Evolutionary conservation across 2,329 filamentous ascomycete genomes (phyloP).

Genomic region (Calonectria ilicicola): DNA sequence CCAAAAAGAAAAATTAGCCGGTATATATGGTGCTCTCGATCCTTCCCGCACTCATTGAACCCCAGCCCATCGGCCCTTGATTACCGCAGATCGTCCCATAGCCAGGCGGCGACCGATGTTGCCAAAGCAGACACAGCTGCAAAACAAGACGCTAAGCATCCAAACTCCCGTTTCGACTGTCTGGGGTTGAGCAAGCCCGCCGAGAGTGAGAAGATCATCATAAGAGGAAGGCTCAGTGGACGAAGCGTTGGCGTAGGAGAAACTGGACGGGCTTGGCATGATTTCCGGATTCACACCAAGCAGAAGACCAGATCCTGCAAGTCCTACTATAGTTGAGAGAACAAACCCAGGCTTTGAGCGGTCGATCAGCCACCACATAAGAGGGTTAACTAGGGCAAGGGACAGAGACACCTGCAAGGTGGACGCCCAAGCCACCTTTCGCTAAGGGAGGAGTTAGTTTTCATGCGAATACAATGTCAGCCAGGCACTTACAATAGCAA

Average conservation of each 20-base stretch:
- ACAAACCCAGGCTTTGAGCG: constrained; percentile 87
- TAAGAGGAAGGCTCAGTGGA: constrained; percentile 24
- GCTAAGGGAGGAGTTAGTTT: constrained; percentile 61
- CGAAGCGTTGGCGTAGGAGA: constrained; percentile 38
- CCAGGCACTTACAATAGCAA: constrained; percentile 77
- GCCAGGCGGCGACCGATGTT: constrained; percentile 89
- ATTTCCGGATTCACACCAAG: constrained; percentile 82
- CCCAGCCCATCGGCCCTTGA: constrained; percentile 61
- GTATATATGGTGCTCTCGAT: not conserved
- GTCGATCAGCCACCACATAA: constrained; percentile 96
- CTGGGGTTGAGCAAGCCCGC: constrained; percentile 70
- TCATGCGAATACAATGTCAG: not conserved
- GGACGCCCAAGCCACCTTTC: constrained; percentile 92
- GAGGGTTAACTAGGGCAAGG: constrained; percentile 89
- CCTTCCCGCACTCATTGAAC: constrained; percentile 46
- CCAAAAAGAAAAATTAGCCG: not conserved
- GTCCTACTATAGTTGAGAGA: constrained; percentile 79
- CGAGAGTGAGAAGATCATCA: constrained; percentile 47
- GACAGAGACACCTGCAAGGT: constrained; percentile 93
- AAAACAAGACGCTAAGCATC: constrained; percentile 94
- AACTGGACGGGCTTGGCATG: constrained; percentile 73
- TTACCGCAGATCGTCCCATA: constrained; percentile 57
- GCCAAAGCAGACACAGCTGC: constrained; percentile 94
- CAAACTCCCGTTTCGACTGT: constrained; percentile 82
- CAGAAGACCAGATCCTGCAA: constrained; percentile 79